These are phyloP conservation scores for Phytophthora pinifolia DNA, from an alignment of 352 stramenopile species.

Conservation along the genomic window DNA sequence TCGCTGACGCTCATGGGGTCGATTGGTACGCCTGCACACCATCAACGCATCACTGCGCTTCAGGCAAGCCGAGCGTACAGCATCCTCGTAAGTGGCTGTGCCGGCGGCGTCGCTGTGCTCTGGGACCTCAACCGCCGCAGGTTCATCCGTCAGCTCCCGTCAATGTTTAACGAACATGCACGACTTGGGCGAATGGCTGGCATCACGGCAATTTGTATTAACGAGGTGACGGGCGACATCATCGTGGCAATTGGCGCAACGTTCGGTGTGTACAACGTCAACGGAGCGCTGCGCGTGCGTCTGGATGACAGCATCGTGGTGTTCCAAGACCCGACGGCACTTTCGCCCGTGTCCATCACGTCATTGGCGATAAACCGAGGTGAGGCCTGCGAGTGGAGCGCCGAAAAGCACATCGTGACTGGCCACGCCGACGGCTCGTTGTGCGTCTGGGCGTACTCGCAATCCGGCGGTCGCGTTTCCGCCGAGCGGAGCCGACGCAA, in stretches of 20 bases:
- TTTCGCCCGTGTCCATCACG: slow-evolving; percentile 40
- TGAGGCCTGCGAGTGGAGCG: slow-evolving; percentile 54
- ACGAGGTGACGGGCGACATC: slow-evolving; percentile 67
- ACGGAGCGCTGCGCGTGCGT: slow-evolving; percentile 51
- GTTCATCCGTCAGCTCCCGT: slow-evolving; percentile 50
- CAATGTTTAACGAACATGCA: slow-evolving; percentile 17
- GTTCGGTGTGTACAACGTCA: slow-evolving; percentile 73
- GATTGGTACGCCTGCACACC: slow-evolving; percentile 43
- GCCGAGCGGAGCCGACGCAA: slow-evolving; percentile 23
- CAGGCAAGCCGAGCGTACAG: slow-evolving; percentile 65
- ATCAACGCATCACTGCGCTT: slow-evolving; percentile 43
- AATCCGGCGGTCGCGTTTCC: slow-evolving; percentile 25
- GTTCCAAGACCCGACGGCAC: slow-evolving; percentile 40
- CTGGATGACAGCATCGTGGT: slow-evolving; percentile 50
- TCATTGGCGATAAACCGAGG: slow-evolving; percentile 51
- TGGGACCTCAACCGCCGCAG: slow-evolving; percentile 75
- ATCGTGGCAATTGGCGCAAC: slow-evolving; percentile 43
- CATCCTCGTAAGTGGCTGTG: slow-evolving; percentile 63
- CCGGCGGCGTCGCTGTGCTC: slow-evolving; percentile 50
- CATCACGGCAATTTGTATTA: slow-evolving; percentile 60
- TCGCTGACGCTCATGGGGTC: slow-evolving; percentile 49
- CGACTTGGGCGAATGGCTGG: neutral
- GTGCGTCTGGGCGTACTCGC: slow-evolving; percentile 67
- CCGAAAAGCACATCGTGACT: slow-evolving; percentile 64
- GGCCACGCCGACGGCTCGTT: slow-evolving; percentile 62